Conservation (phyloP, 2,329 filamentous ascomycete genomes). For the Paramyrothecium sp. region DNA sequence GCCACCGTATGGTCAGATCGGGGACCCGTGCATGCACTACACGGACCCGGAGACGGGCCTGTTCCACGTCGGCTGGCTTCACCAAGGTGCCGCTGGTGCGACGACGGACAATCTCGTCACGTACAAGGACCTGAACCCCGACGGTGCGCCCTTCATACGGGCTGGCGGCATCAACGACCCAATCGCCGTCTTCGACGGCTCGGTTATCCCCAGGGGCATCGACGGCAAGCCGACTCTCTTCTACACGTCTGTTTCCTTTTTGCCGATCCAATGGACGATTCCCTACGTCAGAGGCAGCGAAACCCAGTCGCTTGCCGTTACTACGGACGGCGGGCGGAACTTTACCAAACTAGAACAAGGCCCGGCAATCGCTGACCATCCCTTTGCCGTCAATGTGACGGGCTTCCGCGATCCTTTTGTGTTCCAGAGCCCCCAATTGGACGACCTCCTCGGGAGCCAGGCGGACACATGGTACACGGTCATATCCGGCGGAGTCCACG, state of each 20-base stretch:
- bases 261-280: constrained; percentile 45
- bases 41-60: constrained; percentile 39
- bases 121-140: constrained; percentile 32
- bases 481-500: constrained; percentile 17
- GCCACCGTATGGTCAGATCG: constrained; percentile 36
- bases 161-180: constrained; percentile 26
- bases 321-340: constrained; percentile 29
- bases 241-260: constrained; percentile 41
- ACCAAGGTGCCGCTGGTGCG: constrained; percentile 31
- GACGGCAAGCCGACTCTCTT: constrained; percentile 40
- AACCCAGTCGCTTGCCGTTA: constrained; percentile 41
- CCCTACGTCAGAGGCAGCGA: constrained; percentile 43
- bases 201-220: constrained; percentile 40
- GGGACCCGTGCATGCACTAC: constrained; percentile 44
- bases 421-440: constrained; percentile 17
- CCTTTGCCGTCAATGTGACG: constrained; percentile 19
- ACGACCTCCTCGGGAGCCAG: constrained; percentile 13
- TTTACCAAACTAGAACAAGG: constrained; percentile 19
- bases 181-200: constrained; percentile 39
- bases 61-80: constrained; percentile 43
- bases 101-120: constrained; percentile 41
- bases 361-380: constrained; percentile 13
- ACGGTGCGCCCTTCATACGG: constrained; percentile 40
- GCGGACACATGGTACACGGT: constrained; percentile 16
- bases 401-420: constrained; percentile 20